These are phyloP conservation scores for Gastrolobium bilobum DNA, from an alignment of 306 rosid species.

Conservation along the genomic window DNA sequence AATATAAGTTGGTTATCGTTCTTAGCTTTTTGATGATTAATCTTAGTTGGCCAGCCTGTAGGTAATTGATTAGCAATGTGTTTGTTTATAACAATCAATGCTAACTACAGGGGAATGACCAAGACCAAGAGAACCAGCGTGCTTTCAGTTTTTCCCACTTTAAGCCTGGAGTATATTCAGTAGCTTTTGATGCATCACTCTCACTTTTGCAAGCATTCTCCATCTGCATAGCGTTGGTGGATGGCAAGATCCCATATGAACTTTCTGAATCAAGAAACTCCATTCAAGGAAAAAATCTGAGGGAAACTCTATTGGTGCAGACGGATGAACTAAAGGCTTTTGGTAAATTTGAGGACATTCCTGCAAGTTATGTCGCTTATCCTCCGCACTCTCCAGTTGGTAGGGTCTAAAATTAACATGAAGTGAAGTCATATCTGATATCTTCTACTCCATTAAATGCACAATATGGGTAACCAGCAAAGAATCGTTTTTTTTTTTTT, in stretches of 20 bases:
- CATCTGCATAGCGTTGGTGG: conserved; percentile 82
- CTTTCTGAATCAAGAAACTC: conserved; percentile 59
- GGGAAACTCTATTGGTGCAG: conserved; percentile 50
- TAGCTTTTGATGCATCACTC: conserved; percentile 76
- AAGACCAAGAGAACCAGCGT: conserved; percentile 62
- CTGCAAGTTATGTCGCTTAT: conserved; percentile 46
- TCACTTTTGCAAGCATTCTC: conserved; percentile 92
- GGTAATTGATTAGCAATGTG: conserved; percentile 39
- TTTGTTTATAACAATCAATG: conserved; percentile 38
- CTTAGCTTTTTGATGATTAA: not conserved
- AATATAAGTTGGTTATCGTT: conserved; percentile 27
- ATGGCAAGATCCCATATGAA: conserved; percentile 66
- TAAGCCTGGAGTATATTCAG: conserved; percentile 80
- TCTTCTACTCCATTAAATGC: conserved; percentile 26
- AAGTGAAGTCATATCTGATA: conserved; percentile 27
- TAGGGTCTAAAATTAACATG: conserved; percentile 49
- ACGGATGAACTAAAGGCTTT: conserved; percentile 51
- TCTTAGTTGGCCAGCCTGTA: conserved; percentile 17
- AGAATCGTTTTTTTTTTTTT: conserved; percentile 19
- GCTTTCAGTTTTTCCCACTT: conserved; percentile 66
- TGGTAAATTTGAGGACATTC: conserved; percentile 48
- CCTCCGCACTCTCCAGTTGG: conserved; percentile 52
- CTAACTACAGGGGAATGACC: conserved; percentile 69
- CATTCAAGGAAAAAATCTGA: conserved; percentile 56
- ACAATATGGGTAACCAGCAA: conserved; percentile 50